Percentiles rank a stretch among this genome's conserved stretches.
These are phyloP conservation scores for Symbiodinium pilosum DNA, from an alignment of 73 alveolate genomes.

Conservation along the genomic window DNA sequence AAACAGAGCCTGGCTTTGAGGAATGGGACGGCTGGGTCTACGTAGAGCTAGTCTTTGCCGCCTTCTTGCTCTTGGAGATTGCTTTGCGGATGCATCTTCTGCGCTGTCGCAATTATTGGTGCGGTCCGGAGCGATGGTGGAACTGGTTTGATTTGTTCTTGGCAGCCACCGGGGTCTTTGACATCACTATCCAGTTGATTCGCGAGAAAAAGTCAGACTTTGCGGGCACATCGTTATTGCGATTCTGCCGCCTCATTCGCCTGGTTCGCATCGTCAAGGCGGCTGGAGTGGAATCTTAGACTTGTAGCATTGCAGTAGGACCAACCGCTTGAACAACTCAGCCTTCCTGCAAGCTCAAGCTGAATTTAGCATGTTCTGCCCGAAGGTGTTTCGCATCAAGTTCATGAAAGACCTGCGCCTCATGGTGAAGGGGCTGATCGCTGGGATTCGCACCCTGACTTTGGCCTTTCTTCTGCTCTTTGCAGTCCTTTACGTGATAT, in stretches of 20 bases:
- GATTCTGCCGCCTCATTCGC: conserved; percentile 72
- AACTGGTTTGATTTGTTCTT: conserved; percentile 31
- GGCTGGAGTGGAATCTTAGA: no score
- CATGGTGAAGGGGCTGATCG: conserved; percentile 8
- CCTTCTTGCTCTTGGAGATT: conserved; percentile 39
- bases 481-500: conserved; percentile 64
- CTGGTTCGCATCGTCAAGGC: conserved; percentile 66
- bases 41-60: neutral
- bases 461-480: conserved; percentile 24
- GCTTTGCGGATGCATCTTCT: conserved; percentile 46
- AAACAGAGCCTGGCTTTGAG: conserved; percentile 2
- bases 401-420: conserved; percentile 13
- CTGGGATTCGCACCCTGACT: neutral
- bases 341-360: no score
- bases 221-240: conserved; percentile 50
- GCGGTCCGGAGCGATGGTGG: conserved; percentile 70
- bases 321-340: neutral
- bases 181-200: neutral
- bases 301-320: neutral
- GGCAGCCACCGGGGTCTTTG: neutral
- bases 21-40: conserved; percentile 4
- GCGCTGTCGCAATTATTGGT: conserved; percentile 50
- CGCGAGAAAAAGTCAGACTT: conserved; percentile 14
- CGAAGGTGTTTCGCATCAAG: conserved; percentile 19
- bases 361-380: no score